Percentiles rank a stretch among this genome's conserved stretches.
These are phyloP conservation scores for Yamadazyma pseudoaaseri DNA, from an alignment of 1,139 yeast genomes.

Conservation along the genomic window DNA sequence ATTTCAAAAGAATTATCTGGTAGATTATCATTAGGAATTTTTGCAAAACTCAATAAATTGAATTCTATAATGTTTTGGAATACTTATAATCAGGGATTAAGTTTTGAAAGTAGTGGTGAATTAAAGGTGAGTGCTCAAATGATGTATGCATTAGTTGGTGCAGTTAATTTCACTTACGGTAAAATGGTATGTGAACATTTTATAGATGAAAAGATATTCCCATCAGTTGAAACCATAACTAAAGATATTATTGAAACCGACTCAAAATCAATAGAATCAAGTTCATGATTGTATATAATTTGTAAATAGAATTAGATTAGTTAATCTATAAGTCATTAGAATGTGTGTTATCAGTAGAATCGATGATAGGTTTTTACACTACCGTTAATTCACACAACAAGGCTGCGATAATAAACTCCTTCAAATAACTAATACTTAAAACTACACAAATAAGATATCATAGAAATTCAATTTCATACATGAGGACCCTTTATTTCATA, in stretches of 20 bases:
- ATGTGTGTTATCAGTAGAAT: no score
- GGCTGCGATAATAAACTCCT: no score
- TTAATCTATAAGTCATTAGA: not conserved
- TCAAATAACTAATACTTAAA: no score
- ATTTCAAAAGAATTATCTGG: conserved; percentile 52
- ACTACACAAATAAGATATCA: no score
- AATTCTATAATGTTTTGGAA: conserved; percentile 72
- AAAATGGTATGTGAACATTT: conserved; percentile 54
- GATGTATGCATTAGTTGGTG: conserved; percentile 77
- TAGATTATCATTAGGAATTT: conserved; percentile 49
- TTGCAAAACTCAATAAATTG: conserved; percentile 49
- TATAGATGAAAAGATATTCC: conserved; percentile 41
- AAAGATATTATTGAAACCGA: conserved; percentile 12
- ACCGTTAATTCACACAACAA: no score
- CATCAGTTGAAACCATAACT: conserved; percentile 14
- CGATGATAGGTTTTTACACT: no score
- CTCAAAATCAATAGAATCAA: conserved; percentile 1
- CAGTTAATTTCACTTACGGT: conserved; percentile 71
- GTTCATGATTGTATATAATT: not conserved
- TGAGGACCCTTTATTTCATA: no score
- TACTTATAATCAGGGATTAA: conserved; percentile 52
- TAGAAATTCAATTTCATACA: no score
- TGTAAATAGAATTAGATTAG: conserved; percentile 1
- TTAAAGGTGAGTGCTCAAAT: conserved; percentile 62
- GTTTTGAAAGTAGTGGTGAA: conserved; percentile 57